These are phyloP conservation scores for Tephrocybe rancida DNA, from an alignment of 768 basidiomycete species.

Conservation along the genomic window DNA sequence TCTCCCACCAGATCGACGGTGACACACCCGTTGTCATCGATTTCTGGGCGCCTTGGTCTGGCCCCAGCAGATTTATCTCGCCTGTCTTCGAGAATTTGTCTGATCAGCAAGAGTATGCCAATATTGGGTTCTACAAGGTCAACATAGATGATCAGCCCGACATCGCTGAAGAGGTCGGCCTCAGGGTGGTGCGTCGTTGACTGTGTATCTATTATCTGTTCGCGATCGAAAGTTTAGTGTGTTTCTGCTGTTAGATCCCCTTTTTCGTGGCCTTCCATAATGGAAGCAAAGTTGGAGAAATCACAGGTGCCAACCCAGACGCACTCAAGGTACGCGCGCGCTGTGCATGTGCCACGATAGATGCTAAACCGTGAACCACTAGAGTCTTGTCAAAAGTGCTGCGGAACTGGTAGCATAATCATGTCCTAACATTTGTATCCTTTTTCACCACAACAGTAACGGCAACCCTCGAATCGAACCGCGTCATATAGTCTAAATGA, in stretches of 20 bases:
- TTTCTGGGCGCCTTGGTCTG: constrained; percentile 82
- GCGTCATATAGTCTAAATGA: too few species aligned
- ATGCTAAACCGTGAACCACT: too few species aligned
- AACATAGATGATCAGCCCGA: constrained; percentile 63
- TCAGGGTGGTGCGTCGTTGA: constrained; percentile 15
- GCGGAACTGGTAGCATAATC: too few species aligned
- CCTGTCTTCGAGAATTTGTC: constrained; percentile 67
- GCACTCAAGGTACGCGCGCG: constrained; percentile 39
- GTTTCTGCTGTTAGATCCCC: constrained; percentile 25
- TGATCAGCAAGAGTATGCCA: constrained; percentile 25
- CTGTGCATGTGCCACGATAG: too few species aligned
- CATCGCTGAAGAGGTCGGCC: constrained; percentile 52
- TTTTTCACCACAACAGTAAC: too few species aligned
- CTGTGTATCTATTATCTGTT: background rate
- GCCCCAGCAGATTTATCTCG: constrained; percentile 67
- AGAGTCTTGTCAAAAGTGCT: too few species aligned
- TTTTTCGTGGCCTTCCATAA: constrained; percentile 40
- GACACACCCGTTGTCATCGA: constrained; percentile 57
- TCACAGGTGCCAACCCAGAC: constrained; percentile 51
- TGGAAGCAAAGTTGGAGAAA: constrained; percentile 32
- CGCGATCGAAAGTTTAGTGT: background rate
- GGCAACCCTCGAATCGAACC: too few species aligned
- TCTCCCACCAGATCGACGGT: constrained; percentile 40
- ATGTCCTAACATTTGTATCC: too few species aligned
- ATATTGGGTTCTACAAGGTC: constrained; percentile 69